Base-by-base conservation (phyloP, 176 grass and related monocot species). In the Panicum miliaceum region DNA sequence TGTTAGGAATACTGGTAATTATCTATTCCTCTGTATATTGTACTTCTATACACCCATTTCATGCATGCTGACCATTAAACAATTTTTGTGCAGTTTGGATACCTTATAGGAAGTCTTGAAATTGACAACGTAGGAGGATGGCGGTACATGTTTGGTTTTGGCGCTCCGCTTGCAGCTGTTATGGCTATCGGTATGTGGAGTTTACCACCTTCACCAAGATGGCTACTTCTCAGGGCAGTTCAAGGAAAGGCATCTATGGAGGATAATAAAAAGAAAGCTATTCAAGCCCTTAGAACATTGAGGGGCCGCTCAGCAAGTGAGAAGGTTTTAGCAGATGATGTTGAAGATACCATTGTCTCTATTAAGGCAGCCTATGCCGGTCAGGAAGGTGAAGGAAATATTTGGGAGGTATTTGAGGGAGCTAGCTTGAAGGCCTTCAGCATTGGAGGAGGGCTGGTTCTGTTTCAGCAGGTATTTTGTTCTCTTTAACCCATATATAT, bases 391-490 rank as follows among this genome's bases (percentile, higher is more conserved):
- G 93, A 95, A 70, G 96, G 91, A 48, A 96, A 89, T 58, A 82
- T 99, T 82, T 92, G 78, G 90, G 77, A 94, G 84, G 82, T 99
- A 58, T 96, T 99, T 65, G 68, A 96, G 86, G 93, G 96, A 64
- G 81, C 91, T 69, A 99, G 88, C 88, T 96, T 99, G 88, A 99
- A 99, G 75, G 96, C 96, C 64, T 94, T 99, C 81, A 92, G 37
- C 53, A 99, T 99, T 68, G 96, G 96, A 13, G 96, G 96, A 85
- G 96, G 96, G 5, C 76, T 99, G 73, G 93, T 99, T 86, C 89
- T 99, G 59, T 99, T 96, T 84, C 96, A 99, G 81, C 96, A 94
- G 93, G 96, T 96, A 60, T 68, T 74, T 61, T 54, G 18, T 53
- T 68, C 74, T 86, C 43, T 64, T 90, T 53, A 80, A 19, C 38